Evolutionary conservation across 2,329 filamentous ascomycete genomes (phyloP).

Genomic region (Colletotrichum eremochloae): DNA sequence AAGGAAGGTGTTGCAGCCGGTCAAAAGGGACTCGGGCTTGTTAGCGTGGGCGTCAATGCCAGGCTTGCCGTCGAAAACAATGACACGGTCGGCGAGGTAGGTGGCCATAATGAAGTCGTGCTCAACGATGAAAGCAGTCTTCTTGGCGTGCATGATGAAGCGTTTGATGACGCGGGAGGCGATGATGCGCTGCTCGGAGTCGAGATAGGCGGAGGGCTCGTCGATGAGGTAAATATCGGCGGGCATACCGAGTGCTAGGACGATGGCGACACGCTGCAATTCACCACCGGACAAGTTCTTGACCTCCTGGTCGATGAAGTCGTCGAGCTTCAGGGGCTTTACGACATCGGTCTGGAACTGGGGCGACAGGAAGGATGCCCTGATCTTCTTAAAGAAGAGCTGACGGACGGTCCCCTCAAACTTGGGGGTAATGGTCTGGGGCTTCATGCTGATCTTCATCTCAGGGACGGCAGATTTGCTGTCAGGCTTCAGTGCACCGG

Average conservation of each 20-base stretch:
- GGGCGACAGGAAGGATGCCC: slow-evolving; percentile 93
- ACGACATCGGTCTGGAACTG: slow-evolving; percentile 99
- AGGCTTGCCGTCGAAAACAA: slow-evolving; percentile 96
- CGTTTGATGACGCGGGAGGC: slow-evolving; percentile 98
- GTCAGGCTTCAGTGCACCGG: slow-evolving; percentile 93
- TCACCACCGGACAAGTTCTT: slow-evolving; percentile 99
- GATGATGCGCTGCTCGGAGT: slow-evolving; percentile 99
- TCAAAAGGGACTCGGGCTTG: slow-evolving; percentile 89
- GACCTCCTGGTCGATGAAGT: slow-evolving; percentile 99
- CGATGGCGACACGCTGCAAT: slow-evolving; percentile 98
- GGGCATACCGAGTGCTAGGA: slow-evolving; percentile 93
- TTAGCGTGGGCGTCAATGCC: slow-evolving; percentile 91
- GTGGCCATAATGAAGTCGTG: slow-evolving; percentile 99
- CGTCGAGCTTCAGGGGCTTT: slow-evolving; percentile 98
- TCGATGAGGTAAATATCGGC: slow-evolving; percentile 99
- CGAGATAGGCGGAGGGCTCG: slow-evolving; percentile 96
- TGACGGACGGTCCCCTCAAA: slow-evolving; percentile 97
- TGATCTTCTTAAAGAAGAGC: slow-evolving; percentile 99
- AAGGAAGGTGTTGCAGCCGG: slow-evolving; percentile 96
- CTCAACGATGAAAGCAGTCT: slow-evolving; percentile 99
- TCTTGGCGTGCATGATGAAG: slow-evolving; percentile 99
- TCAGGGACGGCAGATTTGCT: slow-evolving; percentile 81
- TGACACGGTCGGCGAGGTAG: slow-evolving; percentile 88
- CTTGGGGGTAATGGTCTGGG: slow-evolving; percentile 98
- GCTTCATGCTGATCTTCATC: slow-evolving; percentile 99